Base-by-base conservation (phyloP, 176 grass and related monocot species). In the Phragmites australis region DNA sequence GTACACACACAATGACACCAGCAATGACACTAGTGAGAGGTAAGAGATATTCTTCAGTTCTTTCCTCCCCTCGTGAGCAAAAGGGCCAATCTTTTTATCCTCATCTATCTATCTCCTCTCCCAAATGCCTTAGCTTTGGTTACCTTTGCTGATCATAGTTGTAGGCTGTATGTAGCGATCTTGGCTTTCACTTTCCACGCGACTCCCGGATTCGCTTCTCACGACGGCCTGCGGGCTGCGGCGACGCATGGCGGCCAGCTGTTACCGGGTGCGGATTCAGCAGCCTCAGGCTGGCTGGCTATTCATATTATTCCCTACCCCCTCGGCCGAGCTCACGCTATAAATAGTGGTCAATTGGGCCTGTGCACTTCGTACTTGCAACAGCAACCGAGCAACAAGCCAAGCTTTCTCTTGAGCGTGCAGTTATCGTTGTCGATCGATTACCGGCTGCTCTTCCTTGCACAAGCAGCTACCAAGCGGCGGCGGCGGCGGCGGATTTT, bases 261-360 rank as follows among this genome's bases (percentile, higher is more conserved):
- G 75, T 70, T 80, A 51, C 85, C 57, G 67, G 58, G 65, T 65
- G 80, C 66, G 70, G 82, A 89, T 85, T 85, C 82, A 89, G 31
- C 72, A 48, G 31, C 32, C 32, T 32, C 6, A 4, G 13, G 44
- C 25, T 17, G 68, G 22, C 53, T 50, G 4, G n/a, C 40, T 81
- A 62, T 43, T 87, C 76, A 44, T 74, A 82, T 73, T 81, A 81
- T 57, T 66, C 63, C 61, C 48, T 23, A 30, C 69, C 22, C 11
- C 4, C 23, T 68, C 52, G n/a, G 9, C 74, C 60, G 53, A 8
- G 21, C 62, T 54, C 77, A 10, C 68, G 32, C 88, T 90, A 93
- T 88, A 93, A 93, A 88, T 93, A 90, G 0, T 75, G 85, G 64
- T 76, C 87, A 87, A 74, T 82, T 48, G 76, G 51, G 69, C 61